These are phyloP conservation scores for Cryphonectria nitschkei DNA, from an alignment of 2,329 filamentous ascomycete species.

Conservation along the genomic window DNA sequence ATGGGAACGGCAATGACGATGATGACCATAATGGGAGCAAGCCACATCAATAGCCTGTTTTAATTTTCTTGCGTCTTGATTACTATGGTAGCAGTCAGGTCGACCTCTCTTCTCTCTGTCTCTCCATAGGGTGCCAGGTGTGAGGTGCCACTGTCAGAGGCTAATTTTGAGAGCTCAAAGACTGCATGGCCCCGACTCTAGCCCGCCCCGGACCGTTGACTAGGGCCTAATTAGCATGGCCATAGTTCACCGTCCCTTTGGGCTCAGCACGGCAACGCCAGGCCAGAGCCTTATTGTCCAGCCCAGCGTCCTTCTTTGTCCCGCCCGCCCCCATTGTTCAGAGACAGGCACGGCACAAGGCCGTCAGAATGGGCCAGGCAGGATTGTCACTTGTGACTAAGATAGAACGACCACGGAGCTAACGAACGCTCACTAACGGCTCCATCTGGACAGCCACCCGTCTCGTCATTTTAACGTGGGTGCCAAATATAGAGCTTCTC, in stretches of 20 bases:
- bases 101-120: background rate
- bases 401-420: background rate
- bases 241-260: background rate
- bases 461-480: background rate
- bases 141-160: background rate
- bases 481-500: slow-evolving; percentile 15
- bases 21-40: background rate
- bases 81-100: background rate
- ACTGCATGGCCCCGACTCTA: background rate
- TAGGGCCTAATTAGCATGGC: slow-evolving; percentile 2
- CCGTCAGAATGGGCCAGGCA: slow-evolving; percentile 9
- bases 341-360: slow-evolving; percentile 4
- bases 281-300: background rate
- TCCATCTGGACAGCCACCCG: background rate
- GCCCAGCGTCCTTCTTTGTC: background rate
- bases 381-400: slow-evolving; percentile 4
- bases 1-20: too few species aligned
- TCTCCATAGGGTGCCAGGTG: background rate
- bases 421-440: background rate
- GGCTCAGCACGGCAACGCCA: background rate
- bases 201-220: background rate
- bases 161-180: slow-evolving; percentile 1
- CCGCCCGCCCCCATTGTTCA: slow-evolving; percentile 13
- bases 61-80: background rate
- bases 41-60: background rate